Evolutionary conservation across 192 early-diverging fungal species (phyloP), one percentile per base, ranked within the genome.

Genomic region (Phlyctochytrium planicorne): DNA sequence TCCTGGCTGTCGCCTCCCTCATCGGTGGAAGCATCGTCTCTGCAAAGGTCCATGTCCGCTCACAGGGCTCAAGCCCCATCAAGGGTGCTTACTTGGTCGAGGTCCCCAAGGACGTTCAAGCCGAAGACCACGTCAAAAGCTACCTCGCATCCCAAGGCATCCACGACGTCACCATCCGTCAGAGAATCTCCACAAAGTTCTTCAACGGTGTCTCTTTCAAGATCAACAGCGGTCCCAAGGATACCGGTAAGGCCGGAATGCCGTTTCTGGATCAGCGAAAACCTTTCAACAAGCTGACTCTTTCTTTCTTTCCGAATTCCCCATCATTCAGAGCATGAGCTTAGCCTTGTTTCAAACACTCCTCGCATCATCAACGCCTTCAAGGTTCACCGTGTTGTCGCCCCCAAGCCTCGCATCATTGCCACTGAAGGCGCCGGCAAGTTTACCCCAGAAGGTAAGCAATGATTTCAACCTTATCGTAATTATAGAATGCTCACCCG

Each of bases 151-250:
- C 40, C 6, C 6, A 47, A 20, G 40, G 40, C 40, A 47, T 47
- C 40, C 6, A 6, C 40, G 40, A 47, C 40, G 6, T 14, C 40
- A 47, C 6, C 10, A 47, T 47, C 40, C 6, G 40, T 14, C 10
- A 12, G 14, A 27, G 10, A 4, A 57, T 57, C 55, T 20, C 10
- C 20, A 57, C 10, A 4, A 57, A 57, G 20, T 29, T 10, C 12
- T 57, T 57, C 55, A 57, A 57, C 55, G 55, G 55, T 29, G 55
- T 57, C 14, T 57, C 55, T 6, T 10, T 57, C 55, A 57, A 4
- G 14, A 57, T 57, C 55, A 14, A 14, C 20, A 27, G n/a, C n/a
- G n/a, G n/a, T n/a, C n/a, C n/a, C n/a, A 4, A 14, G 27, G 55
- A 29, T 27, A 10, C 12, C 55, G 16, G 20, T 29, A 57, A 57